A percentile compares a stretch with the other conserved stretches of the same genome.
These are phyloP conservation scores for Escallonia herrerae DNA, from an alignment of 129 eudicot genomes.

Conservation along the genomic window DNA sequence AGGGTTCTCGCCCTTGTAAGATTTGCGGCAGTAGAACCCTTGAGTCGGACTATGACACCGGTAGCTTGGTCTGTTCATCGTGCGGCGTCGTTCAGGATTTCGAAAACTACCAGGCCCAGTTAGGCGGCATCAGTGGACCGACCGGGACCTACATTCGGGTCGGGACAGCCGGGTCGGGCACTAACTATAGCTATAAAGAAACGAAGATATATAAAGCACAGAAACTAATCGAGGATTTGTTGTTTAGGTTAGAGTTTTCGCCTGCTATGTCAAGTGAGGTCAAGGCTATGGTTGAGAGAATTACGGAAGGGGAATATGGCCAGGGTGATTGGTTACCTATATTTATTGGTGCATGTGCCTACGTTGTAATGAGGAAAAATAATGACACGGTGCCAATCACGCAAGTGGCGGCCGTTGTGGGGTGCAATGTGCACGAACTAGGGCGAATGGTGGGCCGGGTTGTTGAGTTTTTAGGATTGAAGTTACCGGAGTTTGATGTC, in stretches of 20 bases:
- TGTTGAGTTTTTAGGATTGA: constrained; percentile 38
- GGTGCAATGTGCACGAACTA: constrained; percentile 53
- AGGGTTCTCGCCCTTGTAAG: constrained; percentile 32
- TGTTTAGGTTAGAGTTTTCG: constrained; percentile 22
- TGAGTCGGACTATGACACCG: constrained; percentile 31
- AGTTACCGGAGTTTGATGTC: constrained; percentile 64
- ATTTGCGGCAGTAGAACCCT: constrained; percentile 36
- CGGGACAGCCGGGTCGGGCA: constrained; percentile 52
- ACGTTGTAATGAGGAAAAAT: constrained; percentile 56
- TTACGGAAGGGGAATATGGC: constrained; percentile 66
- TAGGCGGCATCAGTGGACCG: constrained; percentile 47
- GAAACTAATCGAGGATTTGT: constrained; percentile 28
- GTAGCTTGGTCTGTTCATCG: constrained; percentile 31
- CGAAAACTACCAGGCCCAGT: constrained; percentile 39
- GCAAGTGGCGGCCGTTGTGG: constrained; percentile 32
- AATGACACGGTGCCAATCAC: constrained; percentile 42
- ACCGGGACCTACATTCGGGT: constrained; percentile 40
- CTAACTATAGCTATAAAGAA: constrained; percentile 24
- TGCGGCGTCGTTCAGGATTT: constrained; percentile 56
- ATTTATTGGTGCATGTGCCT: constrained; percentile 72
- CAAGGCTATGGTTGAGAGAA: constrained; percentile 41
- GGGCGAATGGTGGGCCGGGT: constrained; percentile 76
- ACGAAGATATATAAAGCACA: constrained; percentile 36
- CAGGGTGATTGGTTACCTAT: constrained; percentile 69
- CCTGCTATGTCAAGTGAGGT: constrained; percentile 33